These are phyloP conservation scores for Pseudogymnoascus sp. DNA, from an alignment of 2,329 filamentous ascomycete genomes.

Conservation along the genomic window DNA sequence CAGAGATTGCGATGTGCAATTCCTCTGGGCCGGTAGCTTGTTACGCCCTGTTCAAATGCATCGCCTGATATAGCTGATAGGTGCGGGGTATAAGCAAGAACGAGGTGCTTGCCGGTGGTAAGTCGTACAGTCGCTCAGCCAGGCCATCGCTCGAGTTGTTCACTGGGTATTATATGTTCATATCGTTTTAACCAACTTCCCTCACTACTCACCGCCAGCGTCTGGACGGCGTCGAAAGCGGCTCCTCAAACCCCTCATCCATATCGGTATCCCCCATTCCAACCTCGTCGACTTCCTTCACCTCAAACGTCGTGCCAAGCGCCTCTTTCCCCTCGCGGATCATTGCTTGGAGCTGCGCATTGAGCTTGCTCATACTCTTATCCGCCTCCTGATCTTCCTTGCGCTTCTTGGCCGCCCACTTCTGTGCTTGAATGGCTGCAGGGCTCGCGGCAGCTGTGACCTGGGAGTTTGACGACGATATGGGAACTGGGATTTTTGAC, in stretches of 20 bases:
- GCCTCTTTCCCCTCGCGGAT: slow-evolving; percentile 85
- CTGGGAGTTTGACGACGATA: slow-evolving; percentile 7
- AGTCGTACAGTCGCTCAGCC: background rate
- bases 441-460: slow-evolving; percentile 21
- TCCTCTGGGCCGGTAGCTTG: background rate
- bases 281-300: slow-evolving; percentile 34
- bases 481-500: slow-evolving; percentile 11
- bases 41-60: background rate
- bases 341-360: slow-evolving; percentile 73
- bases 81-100: background rate
- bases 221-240: background rate
- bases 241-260: background rate
- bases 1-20: background rate
- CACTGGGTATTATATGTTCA: background rate
- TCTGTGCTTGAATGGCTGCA: slow-evolving; percentile 58
- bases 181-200: background rate
- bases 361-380: slow-evolving; percentile 70
- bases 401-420: slow-evolving; percentile 62
- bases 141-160: background rate
- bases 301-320: slow-evolving; percentile 65
- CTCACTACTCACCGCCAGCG: background rate
- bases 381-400: slow-evolving; percentile 73
- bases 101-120: background rate
- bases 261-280: slow-evolving; percentile 4
- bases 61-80: slow-evolving; percentile 1